Conservation (phyloP, 306 rosid genomes). For the Datisca glomerata region DNA sequence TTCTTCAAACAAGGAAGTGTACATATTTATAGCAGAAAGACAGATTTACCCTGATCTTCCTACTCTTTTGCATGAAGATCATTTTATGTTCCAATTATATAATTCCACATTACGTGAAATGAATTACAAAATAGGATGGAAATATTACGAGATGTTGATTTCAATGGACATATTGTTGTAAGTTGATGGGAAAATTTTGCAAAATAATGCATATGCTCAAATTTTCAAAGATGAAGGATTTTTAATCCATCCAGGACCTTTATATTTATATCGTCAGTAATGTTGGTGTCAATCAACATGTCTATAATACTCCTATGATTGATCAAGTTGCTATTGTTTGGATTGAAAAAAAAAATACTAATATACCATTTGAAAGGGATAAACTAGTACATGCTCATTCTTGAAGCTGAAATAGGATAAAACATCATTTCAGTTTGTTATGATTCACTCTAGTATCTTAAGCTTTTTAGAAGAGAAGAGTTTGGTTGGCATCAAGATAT, state of each 20-base stretch:
- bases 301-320: neutral
- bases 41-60: neutral
- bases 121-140: neutral
- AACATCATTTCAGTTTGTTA: neutral
- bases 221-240: neutral
- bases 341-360: neutral
- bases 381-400: neutral
- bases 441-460: neutral
- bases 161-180: neutral
- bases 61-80: neutral
- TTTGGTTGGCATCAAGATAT: too few relatives aligned
- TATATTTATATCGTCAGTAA: neutral
- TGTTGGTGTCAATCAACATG: neutral
- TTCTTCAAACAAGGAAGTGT: neutral
- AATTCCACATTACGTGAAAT: too few relatives aligned
- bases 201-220: neutral
- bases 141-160: neutral
- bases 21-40: neutral
- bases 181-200: neutral
- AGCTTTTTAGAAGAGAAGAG: too few relatives aligned
- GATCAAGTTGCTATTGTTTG: neutral
- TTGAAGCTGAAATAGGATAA: neutral
- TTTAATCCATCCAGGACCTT: neutral
- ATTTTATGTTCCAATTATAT: neutral
- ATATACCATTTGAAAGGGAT: neutral